Evolutionary conservation across 208 protist genomes (phyloP), one percentile per base, ranked within the genome.

Genomic region (Angomonas desouzai): DNA sequence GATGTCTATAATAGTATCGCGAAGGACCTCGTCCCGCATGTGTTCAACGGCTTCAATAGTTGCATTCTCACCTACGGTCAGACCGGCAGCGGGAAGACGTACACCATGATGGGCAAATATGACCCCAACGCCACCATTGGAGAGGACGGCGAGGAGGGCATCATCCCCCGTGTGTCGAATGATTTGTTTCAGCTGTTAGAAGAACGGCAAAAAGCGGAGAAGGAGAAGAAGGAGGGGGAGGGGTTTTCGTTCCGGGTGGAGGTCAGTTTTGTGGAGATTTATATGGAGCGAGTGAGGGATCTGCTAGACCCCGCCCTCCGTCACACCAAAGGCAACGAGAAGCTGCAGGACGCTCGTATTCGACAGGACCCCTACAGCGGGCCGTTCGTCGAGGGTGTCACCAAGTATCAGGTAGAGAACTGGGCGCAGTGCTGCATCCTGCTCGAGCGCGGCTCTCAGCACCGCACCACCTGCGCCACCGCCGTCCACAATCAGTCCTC

Each of bases 231-330:
- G 33, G 38, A 58, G 51, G 68, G 66, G 34, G 69, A 79, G 10
- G 60, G 64, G 64, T 62, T 76, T 6, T 67, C 62, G 27, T 93
- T 84, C 60, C 85, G 85, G 40, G 85, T 98, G n/a, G 92, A 96
- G 67, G 94, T 98, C 29, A 97, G 83, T 59, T 98, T 98, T 69
- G 81, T 99, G 10, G 97, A 99, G 70, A 97, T 99, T 23, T 99
- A 99, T 81, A 97, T 98, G 87, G 98, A 99, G 69, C 81, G 89
- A 34, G 94, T 99, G 48, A 79, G 93, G 0, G 98, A 99, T 70
- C 66, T 99, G 29, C 84, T 99, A 1, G 91, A 98, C 68, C 86
- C 86, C 7, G 76, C 85, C 11, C 76, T 92, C 45, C 77, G 76
- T 36, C 62, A 92, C 80, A 75, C 81, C 29, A 77, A 74, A 55